phyloP scores from a whole-genome alignment of 345 rosid genomes.

The Eucalyptus lansdowneana region DNA sequence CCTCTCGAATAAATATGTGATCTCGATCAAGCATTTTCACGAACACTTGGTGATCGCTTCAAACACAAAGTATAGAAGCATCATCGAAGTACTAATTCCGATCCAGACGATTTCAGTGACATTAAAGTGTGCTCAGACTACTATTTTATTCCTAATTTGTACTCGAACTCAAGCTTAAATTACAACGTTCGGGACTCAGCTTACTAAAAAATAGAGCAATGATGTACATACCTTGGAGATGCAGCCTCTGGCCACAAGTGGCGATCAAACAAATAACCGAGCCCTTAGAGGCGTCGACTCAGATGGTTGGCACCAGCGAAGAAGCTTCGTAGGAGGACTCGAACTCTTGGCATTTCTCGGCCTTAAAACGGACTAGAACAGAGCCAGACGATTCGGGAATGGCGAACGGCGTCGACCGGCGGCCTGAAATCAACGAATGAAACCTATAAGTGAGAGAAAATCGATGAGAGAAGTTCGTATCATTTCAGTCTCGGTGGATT shows the following conservation, averaged over 20 bases:
- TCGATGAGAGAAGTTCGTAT: background rate
- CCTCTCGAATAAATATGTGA: background rate
- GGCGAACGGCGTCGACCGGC: background rate
- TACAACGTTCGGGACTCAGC: background rate
- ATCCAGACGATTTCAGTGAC: background rate
- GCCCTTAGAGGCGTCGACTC: background rate
- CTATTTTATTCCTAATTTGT: no score
- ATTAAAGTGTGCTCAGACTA: no score
- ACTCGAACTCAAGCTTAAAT: no score
- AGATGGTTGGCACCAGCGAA: background rate
- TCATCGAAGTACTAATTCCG: background rate
- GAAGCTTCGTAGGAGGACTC: background rate
- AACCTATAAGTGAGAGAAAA: background rate
- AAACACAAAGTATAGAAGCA: background rate
- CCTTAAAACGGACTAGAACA: background rate
- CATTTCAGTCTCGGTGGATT: background rate
- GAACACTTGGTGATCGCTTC: background rate
- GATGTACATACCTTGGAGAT: background rate
- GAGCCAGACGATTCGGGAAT: background rate
- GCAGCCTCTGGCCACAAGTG: background rate
- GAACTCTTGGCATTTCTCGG: background rate
- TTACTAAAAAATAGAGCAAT: background rate
- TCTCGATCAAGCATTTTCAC: background rate
- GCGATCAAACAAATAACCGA: background rate
- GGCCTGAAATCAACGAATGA: background rate